Evolutionary conservation across 192 early-diverging fungal species (phyloP), one percentile per base, ranked within the genome.

Genomic region (Backusella parvicylindrica): DNA sequence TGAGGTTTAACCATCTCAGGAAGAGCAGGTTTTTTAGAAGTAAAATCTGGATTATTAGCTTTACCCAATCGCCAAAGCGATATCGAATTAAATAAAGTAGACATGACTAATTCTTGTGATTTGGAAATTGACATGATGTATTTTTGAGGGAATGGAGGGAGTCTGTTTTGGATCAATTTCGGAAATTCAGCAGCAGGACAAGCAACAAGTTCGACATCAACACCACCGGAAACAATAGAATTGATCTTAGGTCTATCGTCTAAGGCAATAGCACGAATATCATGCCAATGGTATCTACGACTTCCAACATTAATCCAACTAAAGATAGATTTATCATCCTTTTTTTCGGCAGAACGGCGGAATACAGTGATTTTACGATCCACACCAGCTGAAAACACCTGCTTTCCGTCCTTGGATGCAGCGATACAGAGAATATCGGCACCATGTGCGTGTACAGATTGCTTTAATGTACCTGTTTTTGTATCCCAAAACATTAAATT

Each of bases 271-370:
- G 96, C 92, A 31, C 95, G 90, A 37, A 99, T 95, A 79, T 99
- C 97, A 79, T 99, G 95, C 16, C 92, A 92, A 81, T 99, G 97
- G 83, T 93, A 97, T 69, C 95, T 89, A 64, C 95, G 89, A 73
- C 92, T 89, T 15, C 93, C 95, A n/a, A 93, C 83, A 43, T 93
- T 76, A 26, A 97, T 86, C 96, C 96, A 99, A 31, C 89, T 84
- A 70, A 71, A 65, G 4, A 64, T 53, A 26, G 77, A 82, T 30
- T 71, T 79, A 30, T 38, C 66, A 16, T 75, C 73, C n/a, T 81
- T 78, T 76, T 79, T 68, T 75, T 83, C 12, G 70, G 85, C 82
- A 37, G 90, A 79, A 2, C 86, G 75, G 5, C 84, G 83, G 81
- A 91, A 95, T 75, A 91, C 88, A 3, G 89, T 87, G 47, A 95